Base-by-base conservation (phyloP, 139 green algal genomes). In the Nannochloris sp. region DNA sequence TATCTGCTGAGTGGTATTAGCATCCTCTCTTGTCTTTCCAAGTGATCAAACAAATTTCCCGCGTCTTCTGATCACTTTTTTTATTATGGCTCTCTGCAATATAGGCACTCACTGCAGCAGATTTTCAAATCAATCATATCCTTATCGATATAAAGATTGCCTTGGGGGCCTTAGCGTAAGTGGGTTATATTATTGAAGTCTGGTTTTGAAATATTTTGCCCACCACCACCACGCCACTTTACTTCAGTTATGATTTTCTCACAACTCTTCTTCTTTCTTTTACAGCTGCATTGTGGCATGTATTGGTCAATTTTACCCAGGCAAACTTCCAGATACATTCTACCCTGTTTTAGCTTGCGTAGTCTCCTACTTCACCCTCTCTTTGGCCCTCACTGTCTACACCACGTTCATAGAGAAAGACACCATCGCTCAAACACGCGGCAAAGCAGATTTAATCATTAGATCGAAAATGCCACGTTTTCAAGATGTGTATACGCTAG, bases 261-360 rank as follows among this genome's bases (percentile, higher is more conserved):
- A 37, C 10, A 54, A 4, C 7, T 6, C 55, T 0, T 24, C 47
- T 35, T 13, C n/a, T 25, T 46, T 30, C 9, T 19, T 4, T 15
- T 64, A 57, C 82, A 92, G 85, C 32, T 85, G 85, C 46, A 69
- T 14, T 1, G 31, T 82, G 3, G 87, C 85, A 4, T 36, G 82
- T 31, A 69, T 87, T n/a, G 75, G 82, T 1, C 87, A 94, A 59
- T 94, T 92, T 66, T 87, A 80, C 24, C 81, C 82, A 0, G 73
- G 76, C 23, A 89, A 92, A 69, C 79, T 86, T 33, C 84, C 80
- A 1, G 71, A 53, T 30, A 85, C 78, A 62, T 87, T 71, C 65
- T 79, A 57, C 61, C 47, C 71, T 7, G 67, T 94, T 24, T 58
- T 79, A 4, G 51, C 33, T 34, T 94, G 87, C 44, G 75, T 94